Conservation (phyloP, 441 rosid genomes). For the Adansonia rubrostipa region DNA sequence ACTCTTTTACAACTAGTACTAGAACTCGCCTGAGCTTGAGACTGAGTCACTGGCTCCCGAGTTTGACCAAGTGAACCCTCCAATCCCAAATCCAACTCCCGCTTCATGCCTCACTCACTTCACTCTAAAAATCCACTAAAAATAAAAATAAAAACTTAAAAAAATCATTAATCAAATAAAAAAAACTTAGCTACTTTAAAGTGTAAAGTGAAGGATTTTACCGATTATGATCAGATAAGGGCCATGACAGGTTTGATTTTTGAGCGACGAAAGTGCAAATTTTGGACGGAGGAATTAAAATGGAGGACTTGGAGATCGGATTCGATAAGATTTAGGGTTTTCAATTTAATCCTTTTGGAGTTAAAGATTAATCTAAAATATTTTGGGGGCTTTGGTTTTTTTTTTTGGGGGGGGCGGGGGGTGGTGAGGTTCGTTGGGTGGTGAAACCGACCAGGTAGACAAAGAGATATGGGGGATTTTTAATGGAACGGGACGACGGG, state of each 20-base stretch:
- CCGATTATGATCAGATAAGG: conserved; percentile 18
- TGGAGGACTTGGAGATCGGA: conserved; percentile 11
- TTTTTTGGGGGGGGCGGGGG: not conserved
- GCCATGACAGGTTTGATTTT: conserved; percentile 16
- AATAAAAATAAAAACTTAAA: not conserved
- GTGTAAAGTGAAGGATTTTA: conserved; percentile 3
- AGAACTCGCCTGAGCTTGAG: conserved; percentile 34
- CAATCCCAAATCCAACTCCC: conserved; percentile 43
- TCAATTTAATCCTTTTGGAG: not conserved
- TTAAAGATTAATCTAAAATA: conserved; percentile 22
- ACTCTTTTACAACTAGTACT: conserved; percentile 51
- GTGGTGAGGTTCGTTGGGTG: conserved; percentile 29
- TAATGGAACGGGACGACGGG: conserved; percentile 2
- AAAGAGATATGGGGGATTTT: conserved; percentile 24
- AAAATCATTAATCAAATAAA: conserved; percentile 24
- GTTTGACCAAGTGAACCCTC: conserved; percentile 38
- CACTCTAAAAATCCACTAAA: conserved; percentile 35
- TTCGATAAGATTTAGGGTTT: conserved; percentile 32
- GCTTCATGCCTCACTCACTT: conserved; percentile 52
- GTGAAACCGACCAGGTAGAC: conserved; percentile 23
- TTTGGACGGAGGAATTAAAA: not conserved
- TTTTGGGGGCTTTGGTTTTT: conserved; percentile 4
- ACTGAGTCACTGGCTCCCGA: conserved; percentile 34
- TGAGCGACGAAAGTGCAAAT: not conserved
- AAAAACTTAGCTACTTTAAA: not conserved